Percentiles rank a stretch among this genome's conserved stretches.
Conservation (phyloP, 768 basidiomycete genomes). For the Tylopilus subfusipes region DNA sequence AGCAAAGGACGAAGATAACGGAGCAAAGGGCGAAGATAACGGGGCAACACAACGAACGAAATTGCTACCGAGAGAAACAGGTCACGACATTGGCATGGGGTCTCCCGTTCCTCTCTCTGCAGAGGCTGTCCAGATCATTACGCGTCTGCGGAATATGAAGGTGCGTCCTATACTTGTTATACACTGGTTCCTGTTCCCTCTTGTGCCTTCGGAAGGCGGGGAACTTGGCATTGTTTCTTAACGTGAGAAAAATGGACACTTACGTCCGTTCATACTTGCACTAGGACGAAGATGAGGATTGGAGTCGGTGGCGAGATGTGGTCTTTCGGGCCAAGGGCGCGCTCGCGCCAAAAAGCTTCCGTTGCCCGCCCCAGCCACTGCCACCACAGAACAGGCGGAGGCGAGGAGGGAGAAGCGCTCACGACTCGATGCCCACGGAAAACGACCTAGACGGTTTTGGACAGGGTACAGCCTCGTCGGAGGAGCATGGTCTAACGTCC, state of each 20-base stretch:
- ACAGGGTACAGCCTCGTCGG: not conserved
- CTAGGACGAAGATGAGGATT: slow-evolving; percentile 87
- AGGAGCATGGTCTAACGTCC: not conserved
- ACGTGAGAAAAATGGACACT: not conserved
- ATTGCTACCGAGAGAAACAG: slow-evolving; percentile 77
- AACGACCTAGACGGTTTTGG: not conserved
- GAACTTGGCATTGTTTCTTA: slow-evolving; percentile 1
- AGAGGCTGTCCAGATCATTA: slow-evolving; percentile 78
- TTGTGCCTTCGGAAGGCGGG: not conserved
- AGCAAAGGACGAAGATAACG: not conserved
- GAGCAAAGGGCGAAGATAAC: not conserved
- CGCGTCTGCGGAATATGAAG: slow-evolving; percentile 77
- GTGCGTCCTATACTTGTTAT: slow-evolving; percentile 34
- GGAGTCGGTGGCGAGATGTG: slow-evolving; percentile 84
- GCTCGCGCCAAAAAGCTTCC: slow-evolving; percentile 36
- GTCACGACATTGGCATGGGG: slow-evolving; percentile 83
- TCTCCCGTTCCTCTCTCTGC: slow-evolving; percentile 77
- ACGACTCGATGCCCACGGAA: slow-evolving; percentile 9
- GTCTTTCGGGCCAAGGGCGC: slow-evolving; percentile 73
- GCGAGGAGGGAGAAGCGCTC: slow-evolving; percentile 45
- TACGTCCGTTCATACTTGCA: not conserved
- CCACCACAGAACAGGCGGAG: slow-evolving; percentile 60
- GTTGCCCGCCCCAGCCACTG: slow-evolving; percentile 35
- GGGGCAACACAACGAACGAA: slow-evolving; percentile 35
- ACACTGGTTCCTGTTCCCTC: not conserved